Conservation (phyloP, 441 rosid species). For the Manihot esculenta region DNA sequence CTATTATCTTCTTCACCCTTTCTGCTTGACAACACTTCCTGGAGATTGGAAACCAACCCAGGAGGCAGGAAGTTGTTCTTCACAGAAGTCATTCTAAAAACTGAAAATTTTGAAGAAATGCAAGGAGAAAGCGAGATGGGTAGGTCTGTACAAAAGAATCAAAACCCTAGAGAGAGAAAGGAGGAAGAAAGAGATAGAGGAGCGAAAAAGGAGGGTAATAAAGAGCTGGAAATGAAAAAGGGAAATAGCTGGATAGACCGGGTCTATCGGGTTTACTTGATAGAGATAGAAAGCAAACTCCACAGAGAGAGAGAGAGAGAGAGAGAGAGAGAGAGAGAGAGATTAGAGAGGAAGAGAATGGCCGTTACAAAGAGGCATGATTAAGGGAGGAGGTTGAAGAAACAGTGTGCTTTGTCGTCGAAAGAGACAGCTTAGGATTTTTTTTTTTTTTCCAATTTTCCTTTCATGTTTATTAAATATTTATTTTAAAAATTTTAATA, state of each 20-base stretch:
- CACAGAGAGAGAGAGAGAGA: no score
- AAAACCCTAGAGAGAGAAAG: conserved; percentile 42
- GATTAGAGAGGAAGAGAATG: background rate
- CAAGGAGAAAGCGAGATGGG: conserved; percentile 7
- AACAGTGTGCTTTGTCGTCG: background rate
- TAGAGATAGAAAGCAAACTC: conserved; percentile 20
- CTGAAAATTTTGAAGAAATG: conserved; percentile 11
- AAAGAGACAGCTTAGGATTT: background rate
- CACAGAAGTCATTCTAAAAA: conserved; percentile 38
- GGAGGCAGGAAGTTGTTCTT: conserved; percentile 70
- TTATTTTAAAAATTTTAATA: no score
- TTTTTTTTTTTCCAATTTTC: no score
- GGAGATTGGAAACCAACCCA: conserved; percentile 79
- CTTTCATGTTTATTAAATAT: no score
- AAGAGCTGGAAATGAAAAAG: conserved; percentile 16
- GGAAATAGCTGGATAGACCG: conserved; percentile 30
- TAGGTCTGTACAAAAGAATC: conserved; percentile 18
- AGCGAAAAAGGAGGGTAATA: conserved; percentile 5
- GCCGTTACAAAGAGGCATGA: background rate
- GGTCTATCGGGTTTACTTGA: conserved; percentile 35
- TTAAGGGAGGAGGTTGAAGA: background rate
- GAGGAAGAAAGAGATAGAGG: background rate
- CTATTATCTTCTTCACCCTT: conserved; percentile 36
- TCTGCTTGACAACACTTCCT: conserved; percentile 67
- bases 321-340: conserved; percentile 5